Conservation (phyloP, 2,329 filamentous ascomycete species). For the Cladorrhinum sp. region DNA sequence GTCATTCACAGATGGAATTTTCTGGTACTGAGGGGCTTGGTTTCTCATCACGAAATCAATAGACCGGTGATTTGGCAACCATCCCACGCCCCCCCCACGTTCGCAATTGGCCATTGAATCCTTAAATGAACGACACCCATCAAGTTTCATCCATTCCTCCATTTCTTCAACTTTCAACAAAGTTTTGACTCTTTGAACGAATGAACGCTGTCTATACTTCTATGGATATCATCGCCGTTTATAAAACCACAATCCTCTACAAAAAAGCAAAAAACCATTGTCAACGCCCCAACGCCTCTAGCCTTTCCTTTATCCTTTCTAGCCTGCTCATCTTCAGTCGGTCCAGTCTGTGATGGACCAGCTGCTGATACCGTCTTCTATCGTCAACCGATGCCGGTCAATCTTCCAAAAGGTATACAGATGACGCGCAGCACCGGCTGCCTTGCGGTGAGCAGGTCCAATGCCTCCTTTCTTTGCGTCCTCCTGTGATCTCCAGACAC, state of each 20-base stretch:
- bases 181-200: too few relatives aligned
- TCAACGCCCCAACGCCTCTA: not conserved
- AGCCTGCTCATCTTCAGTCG: constrained; percentile 11
- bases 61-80: constrained; percentile 14
- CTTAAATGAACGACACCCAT: constrained; percentile 25
- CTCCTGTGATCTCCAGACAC: constrained; percentile 59
- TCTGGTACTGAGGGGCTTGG: not conserved
- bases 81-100: constrained; percentile 7
- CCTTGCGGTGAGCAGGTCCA: constrained; percentile 61
- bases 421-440: constrained; percentile 60
- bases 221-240: not conserved
- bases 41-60: constrained; percentile 6
- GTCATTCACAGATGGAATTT: not conserved
- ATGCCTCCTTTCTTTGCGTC: constrained; percentile 59
- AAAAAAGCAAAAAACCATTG: not conserved
- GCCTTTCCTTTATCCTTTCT: not conserved
- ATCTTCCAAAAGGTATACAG: constrained; percentile 67
- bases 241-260: not conserved
- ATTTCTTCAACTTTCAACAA: not conserved
- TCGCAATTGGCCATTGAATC: constrained; percentile 15
- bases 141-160: not conserved
- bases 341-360: constrained; percentile 65
- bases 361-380: constrained; percentile 60
- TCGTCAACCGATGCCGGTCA: constrained; percentile 65
- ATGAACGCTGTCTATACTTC: not conserved